Evolutionary conservation across 768 basidiomycete species (phyloP), one percentile per base, ranked within the genome.

Genomic region (Trametopsis cervina): DNA sequence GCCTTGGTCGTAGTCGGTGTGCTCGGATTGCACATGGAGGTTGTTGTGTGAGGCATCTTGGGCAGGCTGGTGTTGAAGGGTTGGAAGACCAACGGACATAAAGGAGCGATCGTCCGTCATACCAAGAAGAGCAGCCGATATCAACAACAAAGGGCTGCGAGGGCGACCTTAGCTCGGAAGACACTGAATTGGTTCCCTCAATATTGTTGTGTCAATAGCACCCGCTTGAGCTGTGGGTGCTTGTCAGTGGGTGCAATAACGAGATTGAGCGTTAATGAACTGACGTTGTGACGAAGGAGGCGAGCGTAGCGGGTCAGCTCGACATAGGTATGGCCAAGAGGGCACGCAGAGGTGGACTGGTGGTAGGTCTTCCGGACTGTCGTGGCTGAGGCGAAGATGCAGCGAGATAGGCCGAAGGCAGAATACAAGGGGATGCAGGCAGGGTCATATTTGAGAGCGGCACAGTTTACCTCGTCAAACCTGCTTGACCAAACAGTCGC

Each of bases 61-160:
- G 22, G 40, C n/a, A 27, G 24, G 46, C 15, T 47, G 3, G 45
- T 12, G 33, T 46, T 37, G n/a, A 12, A 43, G 44, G 35, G 33
- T 6, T 11, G 18, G 15, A 7, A 18, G 21, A 37, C 21, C 29
- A 18, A 17, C 50, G 51, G 51, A 48, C 26, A 47, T 42, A 45
- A 44, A 50, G 39, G 55, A 49, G 24, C 49, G 49, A 21, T 57
- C 44, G 44, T 53, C 52, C 42, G 55, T 48, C 37, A 54, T 40
- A 40, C 52, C 42, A 35, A 47, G 47, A 45, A 54, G 53, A 47
- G 44, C 44, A 24, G 27, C 40, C 44, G 53, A 46, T 49, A 51
- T 51, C 47, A 47, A 44, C 29, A 15, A 7, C 15, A 7, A 15
- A 33, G 29, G 29, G 29, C n/a, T 33, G 36, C 25, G n/a, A 27